Evolutionary conservation across 2,329 filamentous ascomycete species (phyloP).

Genomic region (Ophiostoma triangulosporum): DNA sequence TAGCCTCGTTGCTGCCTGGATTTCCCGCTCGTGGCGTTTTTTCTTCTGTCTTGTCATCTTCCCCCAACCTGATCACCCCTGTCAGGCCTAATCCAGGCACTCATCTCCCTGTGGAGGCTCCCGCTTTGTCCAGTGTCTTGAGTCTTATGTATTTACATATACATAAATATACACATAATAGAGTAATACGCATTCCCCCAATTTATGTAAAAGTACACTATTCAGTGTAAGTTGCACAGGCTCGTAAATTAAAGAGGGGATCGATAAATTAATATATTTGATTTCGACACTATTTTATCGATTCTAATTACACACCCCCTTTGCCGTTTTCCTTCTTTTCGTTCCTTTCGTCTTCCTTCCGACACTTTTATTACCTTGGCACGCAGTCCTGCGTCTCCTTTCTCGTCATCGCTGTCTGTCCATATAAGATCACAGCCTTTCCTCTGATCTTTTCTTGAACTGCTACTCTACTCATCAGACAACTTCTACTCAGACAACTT

Average conservation of each 20-base stretch:
- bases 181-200: background rate
- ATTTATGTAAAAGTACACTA: too few relatives aligned
- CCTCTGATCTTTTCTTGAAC: background rate
- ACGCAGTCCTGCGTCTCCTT: background rate
- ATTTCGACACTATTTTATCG: background rate
- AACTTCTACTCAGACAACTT: background rate
- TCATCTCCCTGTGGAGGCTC: too few relatives aligned
- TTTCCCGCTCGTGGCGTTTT: background rate
- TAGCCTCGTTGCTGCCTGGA: too few relatives aligned
- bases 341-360: conserved; percentile 1
- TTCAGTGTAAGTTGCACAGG: too few relatives aligned
- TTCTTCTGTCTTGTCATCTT: background rate
- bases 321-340: conserved; percentile 1
- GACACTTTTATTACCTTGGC: background rate
- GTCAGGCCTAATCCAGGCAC: background rate
- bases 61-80: background rate
- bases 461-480: background rate
- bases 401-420: background rate
- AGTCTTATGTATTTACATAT: too few relatives aligned
- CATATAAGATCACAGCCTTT: conserved; percentile 11
- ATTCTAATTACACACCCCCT: background rate
- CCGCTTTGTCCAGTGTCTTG: background rate
- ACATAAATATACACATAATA: too few relatives aligned
- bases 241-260: background rate
- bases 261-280: background rate